Percentiles rank a stretch among this genome's conserved stretches.
Conservation (phyloP, 768 basidiomycete genomes). For the Suillus hirtellus region DNA sequence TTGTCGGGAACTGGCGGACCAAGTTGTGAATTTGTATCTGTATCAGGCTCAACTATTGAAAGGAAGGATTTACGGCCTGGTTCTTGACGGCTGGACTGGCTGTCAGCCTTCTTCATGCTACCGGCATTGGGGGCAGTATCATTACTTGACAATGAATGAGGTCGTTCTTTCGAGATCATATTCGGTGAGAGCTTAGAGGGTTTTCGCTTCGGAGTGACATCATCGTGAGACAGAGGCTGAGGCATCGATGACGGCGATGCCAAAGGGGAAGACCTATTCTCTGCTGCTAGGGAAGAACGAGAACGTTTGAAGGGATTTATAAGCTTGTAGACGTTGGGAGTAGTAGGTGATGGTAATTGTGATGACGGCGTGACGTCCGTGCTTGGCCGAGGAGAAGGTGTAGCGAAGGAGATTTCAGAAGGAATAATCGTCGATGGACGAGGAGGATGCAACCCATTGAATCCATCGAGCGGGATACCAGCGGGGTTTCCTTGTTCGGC, state of each 20-base stretch:
- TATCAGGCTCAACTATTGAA: slow-evolving; percentile 32
- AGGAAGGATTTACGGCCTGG: slow-evolving; percentile 36
- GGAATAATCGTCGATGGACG: slow-evolving; percentile 41
- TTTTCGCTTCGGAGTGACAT: slow-evolving; percentile 27
- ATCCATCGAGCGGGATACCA: slow-evolving; percentile 55
- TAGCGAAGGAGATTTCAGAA: slow-evolving; percentile 57
- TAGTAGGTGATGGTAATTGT: slow-evolving; percentile 33
- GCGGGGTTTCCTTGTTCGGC: slow-evolving; percentile 64
- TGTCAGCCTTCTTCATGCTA: slow-evolving; percentile 58
- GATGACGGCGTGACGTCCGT: slow-evolving; percentile 42
- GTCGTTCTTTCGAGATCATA: slow-evolving; percentile 43
- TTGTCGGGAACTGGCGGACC: slow-evolving; percentile 13
- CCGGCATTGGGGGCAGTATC: slow-evolving; percentile 52
- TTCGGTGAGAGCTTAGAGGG: slow-evolving; percentile 40
- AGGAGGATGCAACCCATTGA: slow-evolving; percentile 18
- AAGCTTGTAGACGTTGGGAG: slow-evolving; percentile 65
- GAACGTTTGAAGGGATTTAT: slow-evolving; percentile 66
- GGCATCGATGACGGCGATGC: slow-evolving; percentile 31
- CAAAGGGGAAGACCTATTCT: slow-evolving; percentile 36
- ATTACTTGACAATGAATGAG: slow-evolving; percentile 59
- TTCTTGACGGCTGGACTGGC: slow-evolving; percentile 41
- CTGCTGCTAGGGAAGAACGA: slow-evolving; percentile 54
- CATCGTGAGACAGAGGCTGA: slow-evolving; percentile 24
- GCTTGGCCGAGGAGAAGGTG: slow-evolving; percentile 49
- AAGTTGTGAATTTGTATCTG: slow-evolving; percentile 23